Evolutionary conservation across 2,329 filamentous ascomycete species (phyloP), one percentile per base, ranked within the genome.

Genomic region (Aspergillus eucalypticola): DNA sequence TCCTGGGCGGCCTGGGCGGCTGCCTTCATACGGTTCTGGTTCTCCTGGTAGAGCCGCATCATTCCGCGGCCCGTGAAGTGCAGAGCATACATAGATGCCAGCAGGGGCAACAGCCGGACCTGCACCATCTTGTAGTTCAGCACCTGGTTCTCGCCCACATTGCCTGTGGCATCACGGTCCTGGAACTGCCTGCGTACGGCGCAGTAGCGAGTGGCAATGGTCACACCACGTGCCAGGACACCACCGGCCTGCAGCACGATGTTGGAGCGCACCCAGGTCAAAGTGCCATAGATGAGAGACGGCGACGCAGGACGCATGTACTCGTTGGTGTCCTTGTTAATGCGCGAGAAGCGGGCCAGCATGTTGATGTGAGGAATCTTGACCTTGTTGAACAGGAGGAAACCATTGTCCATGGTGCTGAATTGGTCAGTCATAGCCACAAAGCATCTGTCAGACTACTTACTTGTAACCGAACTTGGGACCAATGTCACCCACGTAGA

Each of bases 111-210:
- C 2, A 92, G 80, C 51, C 90, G 85, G 69, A 89, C 84, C 73
- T 92, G 89, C 7, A 92, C 90, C 86, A 91, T 92, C 63, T 89
- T 90, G 76, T 92, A 92, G 79, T 92, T 89, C 27, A 92, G 79
- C 1, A 92, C 90, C 67, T 89, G 88, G 71, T 87, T 91, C 78
- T 92, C 90, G 5, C 84, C 85, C 23, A 78, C 80, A 41, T 79
- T 80, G 39, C 83, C 79, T 27, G 82, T 81, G 5, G 87, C 85
- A 75, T 92, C 90, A 5, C 86, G 84, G 67, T 92, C 90, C 73
- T 90, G 87, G 79, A 92, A 92, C 70, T 92, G 90, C n/a, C 88
- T 83, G 53, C 90, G 84, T 4, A 92, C 86, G 2, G 89, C 85
- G 60, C 86, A 87, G 76, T 92, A 92, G 57, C 90, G 84, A 2